These are phyloP conservation scores for Groenewaldozyma salmanticensis DNA, from an alignment of 805 yeast species.

Conservation along the genomic window DNA sequence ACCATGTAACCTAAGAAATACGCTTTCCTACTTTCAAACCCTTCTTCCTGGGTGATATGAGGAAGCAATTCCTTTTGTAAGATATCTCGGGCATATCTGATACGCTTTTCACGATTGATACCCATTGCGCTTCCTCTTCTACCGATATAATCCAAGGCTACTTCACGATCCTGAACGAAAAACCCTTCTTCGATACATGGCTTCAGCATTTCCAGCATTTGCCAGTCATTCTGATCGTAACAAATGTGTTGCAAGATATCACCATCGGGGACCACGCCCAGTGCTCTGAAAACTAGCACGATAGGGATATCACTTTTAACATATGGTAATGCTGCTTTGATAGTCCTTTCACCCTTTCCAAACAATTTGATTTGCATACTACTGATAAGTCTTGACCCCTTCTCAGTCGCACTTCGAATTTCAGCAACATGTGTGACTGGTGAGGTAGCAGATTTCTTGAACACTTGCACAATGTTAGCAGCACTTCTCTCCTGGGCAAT, in stretches of 20 bases:
- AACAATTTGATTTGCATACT: slow-evolving; percentile 89
- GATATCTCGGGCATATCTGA: slow-evolving; percentile 94
- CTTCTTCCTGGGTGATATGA: slow-evolving; percentile 94
- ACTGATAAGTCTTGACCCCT: slow-evolving; percentile 90
- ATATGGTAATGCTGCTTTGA: slow-evolving; percentile 92
- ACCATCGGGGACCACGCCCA: slow-evolving; percentile 98
- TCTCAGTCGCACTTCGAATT: slow-evolving; percentile 91
- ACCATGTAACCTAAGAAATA: slow-evolving; percentile 97
- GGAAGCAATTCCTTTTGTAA: slow-evolving; percentile 94
- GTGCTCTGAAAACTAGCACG: slow-evolving; percentile 92
- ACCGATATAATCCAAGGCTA: slow-evolving; percentile 95
- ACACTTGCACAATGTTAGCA: slow-evolving; percentile 96
- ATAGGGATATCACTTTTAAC: slow-evolving; percentile 96
- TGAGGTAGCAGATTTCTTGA: slow-evolving; percentile 94
- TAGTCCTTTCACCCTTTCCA: slow-evolving; percentile 76
- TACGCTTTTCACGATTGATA: slow-evolving; percentile 94
- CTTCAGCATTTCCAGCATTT: slow-evolving; percentile 96
- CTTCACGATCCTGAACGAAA: slow-evolving; percentile 95
- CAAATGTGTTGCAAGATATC: slow-evolving; percentile 97
- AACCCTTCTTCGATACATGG: slow-evolving; percentile 99
- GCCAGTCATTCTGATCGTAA: slow-evolving; percentile 97
- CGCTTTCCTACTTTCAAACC: slow-evolving; percentile 94
- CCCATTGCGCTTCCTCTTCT: slow-evolving; percentile 97
- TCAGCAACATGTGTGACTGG: slow-evolving; percentile 95
- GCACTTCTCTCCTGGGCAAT: slow-evolving; percentile 99